Evolutionary conservation across 2,329 filamentous ascomycete genomes (phyloP), one percentile per base, ranked within the genome.

Genomic region (Verticillium alfalfae): DNA sequence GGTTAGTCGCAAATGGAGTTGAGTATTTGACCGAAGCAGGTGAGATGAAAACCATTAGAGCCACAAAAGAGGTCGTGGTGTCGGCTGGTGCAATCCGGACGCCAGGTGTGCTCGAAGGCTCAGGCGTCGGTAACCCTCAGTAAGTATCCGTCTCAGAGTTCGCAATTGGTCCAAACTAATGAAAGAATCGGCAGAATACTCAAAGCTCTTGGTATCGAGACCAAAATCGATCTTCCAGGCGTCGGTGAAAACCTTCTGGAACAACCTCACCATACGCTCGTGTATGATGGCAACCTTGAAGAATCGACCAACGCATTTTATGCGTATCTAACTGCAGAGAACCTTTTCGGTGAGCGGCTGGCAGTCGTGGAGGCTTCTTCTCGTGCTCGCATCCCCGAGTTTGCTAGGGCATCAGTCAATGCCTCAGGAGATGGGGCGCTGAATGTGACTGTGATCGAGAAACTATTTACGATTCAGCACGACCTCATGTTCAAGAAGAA

Each of bases 241-340:
- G 82, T 85, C 0, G 83, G 83, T 0, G 79, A 81, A 66, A 81
- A 83, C 66, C 70, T 84, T 1, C 76, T 82, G 64, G 81, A 84
- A 57, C 82, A 86, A 67, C 70, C 83, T 15, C 71, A 70, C 61
- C 67, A 65, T 2, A 67, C 68, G 9, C n/a, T 60, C 9, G 57
- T 58, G 16, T 39, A 63, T 26, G 63, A 60, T 59, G 60, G 41
- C 31, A 39, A 59, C 38, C 38, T 59, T 54, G 56, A 38, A 8
- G 60, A 61, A 13, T 36, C 62, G 12, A 66, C 67, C 4, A 65
- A 60, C 6, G 66, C 67, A 0, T 76, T 73, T 62, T 71, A 70
- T 4, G 70, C 70, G 3, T 78, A 77, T 34, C 62, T 69, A 10
- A 76, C 71, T 1, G 73, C 72, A 0, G 59, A 68, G 13, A 72